Evolutionary conservation across 179 eudicot genomes (phyloP).

Genomic region (Silene coronaria): DNA sequence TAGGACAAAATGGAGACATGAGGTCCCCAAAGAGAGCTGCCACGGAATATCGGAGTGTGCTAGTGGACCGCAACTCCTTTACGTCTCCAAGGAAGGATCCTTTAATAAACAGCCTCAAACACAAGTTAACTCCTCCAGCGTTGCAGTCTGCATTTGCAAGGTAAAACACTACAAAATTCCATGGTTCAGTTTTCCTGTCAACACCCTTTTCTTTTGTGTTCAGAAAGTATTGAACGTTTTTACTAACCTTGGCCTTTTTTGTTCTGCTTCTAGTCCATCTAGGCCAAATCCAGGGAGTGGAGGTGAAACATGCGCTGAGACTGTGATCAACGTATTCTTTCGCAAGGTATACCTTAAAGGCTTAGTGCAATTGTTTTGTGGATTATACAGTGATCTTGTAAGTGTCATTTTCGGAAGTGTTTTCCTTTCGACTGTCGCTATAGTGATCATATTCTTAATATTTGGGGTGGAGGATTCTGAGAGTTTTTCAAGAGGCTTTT

Average conservation of each 20-base stretch:
- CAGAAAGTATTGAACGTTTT: not conserved
- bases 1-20: constrained; percentile 76
- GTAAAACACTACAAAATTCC: constrained; percentile 28
- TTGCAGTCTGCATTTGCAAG: constrained; percentile 97
- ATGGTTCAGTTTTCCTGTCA: not conserved
- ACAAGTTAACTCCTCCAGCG: constrained; percentile 71
- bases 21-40: constrained; percentile 83
- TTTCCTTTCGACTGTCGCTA: not conserved
- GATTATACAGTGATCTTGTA: too few species aligned
- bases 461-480: not conserved
- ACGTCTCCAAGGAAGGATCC: constrained; percentile 95
- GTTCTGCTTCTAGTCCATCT: constrained; percentile 53
- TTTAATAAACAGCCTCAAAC: constrained; percentile 54
- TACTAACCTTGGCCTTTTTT: constrained; percentile 1
- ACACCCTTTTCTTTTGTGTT: not conserved
- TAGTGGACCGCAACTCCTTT: constrained; percentile 84
- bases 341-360: constrained; percentile 49
- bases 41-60: constrained; percentile 74
- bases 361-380: too few species aligned
- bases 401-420: too few species aligned
- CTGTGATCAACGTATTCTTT: constrained; percentile 72
- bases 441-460: not conserved
- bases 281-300: constrained; percentile 84
- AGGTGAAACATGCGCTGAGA: constrained; percentile 99
- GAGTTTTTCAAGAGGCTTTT: not conserved